Conservation (phyloP, 2,329 filamentous ascomycete genomes). For the Dissoconium aciculare region DNA sequence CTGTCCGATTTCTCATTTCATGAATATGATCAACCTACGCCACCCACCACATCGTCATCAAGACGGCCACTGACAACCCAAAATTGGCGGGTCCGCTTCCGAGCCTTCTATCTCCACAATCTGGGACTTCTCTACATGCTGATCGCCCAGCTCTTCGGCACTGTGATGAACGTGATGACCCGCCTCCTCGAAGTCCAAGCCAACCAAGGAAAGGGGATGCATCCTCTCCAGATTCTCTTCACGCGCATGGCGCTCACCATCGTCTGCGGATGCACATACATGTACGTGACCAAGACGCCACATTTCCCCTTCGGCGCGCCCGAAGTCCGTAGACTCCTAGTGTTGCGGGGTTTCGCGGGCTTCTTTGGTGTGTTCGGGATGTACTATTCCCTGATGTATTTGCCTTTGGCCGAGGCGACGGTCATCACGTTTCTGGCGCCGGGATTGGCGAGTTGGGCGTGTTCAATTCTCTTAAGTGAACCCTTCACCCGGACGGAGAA, state of each 20-base stretch:
- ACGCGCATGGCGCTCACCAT: constrained; percentile 62
- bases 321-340: constrained; percentile 51
- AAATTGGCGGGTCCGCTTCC: constrained; percentile 10
- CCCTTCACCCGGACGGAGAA: constrained; percentile 66
- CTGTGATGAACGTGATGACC: constrained; percentile 72
- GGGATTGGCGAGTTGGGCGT: constrained; percentile 63
- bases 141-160: constrained; percentile 63
- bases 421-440: constrained; percentile 81
- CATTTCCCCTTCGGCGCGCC: constrained; percentile 55
- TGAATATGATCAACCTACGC: constrained; percentile 20
- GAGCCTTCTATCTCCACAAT: constrained; percentile 46
- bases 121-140: constrained; percentile 61
- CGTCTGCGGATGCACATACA: constrained; percentile 47
- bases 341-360: constrained; percentile 53
- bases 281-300: constrained; percentile 54
- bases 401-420: constrained; percentile 73
- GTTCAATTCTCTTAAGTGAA: constrained; percentile 59
- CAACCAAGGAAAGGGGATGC: constrained; percentile 53
- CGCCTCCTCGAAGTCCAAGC: constrained; percentile 56
- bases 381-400: constrained; percentile 60
- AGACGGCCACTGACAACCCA: constrained; percentile 1
- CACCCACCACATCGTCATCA: constrained; percentile 6
- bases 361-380: constrained; percentile 67
- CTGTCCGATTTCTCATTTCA: constrained; percentile 26
- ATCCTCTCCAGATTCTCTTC: constrained; percentile 76